Conservation (phyloP, 106 monocot species). For the Dendrobium officinale region DNA sequence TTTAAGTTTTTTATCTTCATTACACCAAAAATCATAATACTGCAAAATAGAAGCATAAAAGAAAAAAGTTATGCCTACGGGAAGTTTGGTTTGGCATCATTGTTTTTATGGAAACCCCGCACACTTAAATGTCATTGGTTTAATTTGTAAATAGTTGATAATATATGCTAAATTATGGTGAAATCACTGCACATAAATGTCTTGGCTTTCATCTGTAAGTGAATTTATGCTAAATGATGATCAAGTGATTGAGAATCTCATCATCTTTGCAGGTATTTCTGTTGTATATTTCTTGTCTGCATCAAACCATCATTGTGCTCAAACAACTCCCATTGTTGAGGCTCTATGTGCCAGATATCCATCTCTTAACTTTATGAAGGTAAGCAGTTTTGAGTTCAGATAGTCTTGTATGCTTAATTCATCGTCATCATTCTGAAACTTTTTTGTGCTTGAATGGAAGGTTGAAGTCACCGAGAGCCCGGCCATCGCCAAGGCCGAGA, state of each 20-base stretch:
- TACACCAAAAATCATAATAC: no score
- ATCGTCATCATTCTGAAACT: not conserved
- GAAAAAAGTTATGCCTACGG: no score
- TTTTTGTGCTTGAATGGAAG: conserved; percentile 16
- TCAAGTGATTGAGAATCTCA: no score
- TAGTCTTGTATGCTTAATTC: not conserved
- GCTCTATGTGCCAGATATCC: conserved; percentile 45
- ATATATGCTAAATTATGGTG: no score
- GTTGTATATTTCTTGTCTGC: conserved; percentile 51
- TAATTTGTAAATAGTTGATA: no score
- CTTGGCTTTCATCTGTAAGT: not conserved
- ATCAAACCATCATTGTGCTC: conserved; percentile 33
- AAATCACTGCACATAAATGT: no score
- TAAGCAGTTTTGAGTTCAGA: conserved; percentile 2
- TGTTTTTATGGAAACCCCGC: no score
- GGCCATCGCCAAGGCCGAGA: conserved; percentile 47
- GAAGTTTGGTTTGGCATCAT: no score
- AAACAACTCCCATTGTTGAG: conserved; percentile 46
- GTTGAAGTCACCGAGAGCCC: conserved; percentile 59
- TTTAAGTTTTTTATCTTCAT: no score
- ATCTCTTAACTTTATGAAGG: conserved; percentile 68
- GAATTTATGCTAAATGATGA: no score
- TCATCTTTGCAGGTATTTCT: conserved; percentile 39
- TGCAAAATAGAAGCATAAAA: no score
- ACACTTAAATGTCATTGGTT: no score